Conservation (phyloP, 305 asterid species). For the Galium porrigens region DNA sequence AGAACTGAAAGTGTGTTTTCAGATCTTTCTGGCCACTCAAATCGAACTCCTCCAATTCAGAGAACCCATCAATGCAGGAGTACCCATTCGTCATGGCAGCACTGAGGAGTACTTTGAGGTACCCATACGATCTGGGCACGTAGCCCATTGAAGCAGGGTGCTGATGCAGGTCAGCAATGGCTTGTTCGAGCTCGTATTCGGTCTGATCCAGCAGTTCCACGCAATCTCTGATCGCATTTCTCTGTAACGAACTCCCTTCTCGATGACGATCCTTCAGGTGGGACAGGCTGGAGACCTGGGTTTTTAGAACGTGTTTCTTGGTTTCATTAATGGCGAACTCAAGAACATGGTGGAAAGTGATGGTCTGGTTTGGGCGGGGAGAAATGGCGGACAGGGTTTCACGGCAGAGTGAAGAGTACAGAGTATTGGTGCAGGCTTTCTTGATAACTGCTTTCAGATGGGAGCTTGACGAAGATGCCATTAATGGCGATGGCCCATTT, state of each 20-base stretch:
- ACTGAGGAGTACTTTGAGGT: conserved; percentile 43
- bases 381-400: conserved; percentile 24
- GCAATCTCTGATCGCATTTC: conserved; percentile 40
- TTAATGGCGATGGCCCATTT: not conserved
- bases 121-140: conserved; percentile 22
- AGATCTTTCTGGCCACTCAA: conserved; percentile 14
- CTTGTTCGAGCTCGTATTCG: conserved; percentile 30
- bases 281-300: conserved; percentile 11
- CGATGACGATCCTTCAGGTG: conserved; percentile 21
- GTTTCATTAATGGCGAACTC: conserved; percentile 27
- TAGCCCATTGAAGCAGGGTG: conserved; percentile 16
- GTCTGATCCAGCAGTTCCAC: conserved; percentile 50
- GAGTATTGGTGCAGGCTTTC: conserved; percentile 33
- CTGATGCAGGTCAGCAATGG: conserved; percentile 24
- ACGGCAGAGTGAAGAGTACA: conserved; percentile 34
- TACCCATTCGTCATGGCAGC: conserved; percentile 64
- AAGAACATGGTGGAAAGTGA: conserved; percentile 23
- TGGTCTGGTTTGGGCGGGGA: conserved; percentile 18
- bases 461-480: not conserved
- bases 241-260: conserved; percentile 24
- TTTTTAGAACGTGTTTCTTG: conserved; percentile 16
- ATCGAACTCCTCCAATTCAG: conserved; percentile 30
- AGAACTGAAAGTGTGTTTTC: conserved; percentile 22
- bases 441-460: conserved; percentile 27
- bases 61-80: conserved; percentile 52